Base-by-base conservation (phyloP, 441 rosid species). In the Flueggea neowawraea region DNA sequence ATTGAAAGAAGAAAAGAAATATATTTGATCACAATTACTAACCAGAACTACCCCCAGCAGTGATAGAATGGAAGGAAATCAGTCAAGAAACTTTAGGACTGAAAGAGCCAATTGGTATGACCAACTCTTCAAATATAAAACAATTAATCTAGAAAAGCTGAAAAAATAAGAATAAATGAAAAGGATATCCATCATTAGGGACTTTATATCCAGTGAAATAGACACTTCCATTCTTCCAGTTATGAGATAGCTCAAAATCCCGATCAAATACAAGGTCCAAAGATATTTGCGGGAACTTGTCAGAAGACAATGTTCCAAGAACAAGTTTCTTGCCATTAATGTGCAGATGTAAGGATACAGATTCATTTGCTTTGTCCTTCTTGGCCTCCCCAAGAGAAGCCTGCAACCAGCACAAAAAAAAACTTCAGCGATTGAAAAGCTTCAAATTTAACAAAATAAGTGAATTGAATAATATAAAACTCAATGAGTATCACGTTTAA, bases 241-340 rank as follows among this genome's bases (percentile, higher is more conserved):
- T 84, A 77, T 93, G 98, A 11, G 88, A 93, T 41, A 93, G 77
- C 79, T 82, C 86, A 75, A 86, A 88, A 52, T 67, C 62, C 55
- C 61, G 70, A 50, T 90, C 84, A 66, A 90, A 63, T 31, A 85
- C 84, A 78, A 90, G 70, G 73, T 90, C 94, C 6, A 85, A 75
- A 31, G 72, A 32, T 39, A 82, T 16, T 65, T 90, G 98, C 55
- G 97, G 97, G 58, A 78, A 60, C 63, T 84, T 88, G 13, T 76
- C 87, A 9, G 78, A 72, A 32, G 88, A 88, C 6, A 93, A 89
- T 11, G 80, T 84, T 66, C 94, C 97, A 61, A 93, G 56, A 44
- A 86, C 69, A 75, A 82, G 75, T 80, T 84, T 88, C 61, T 76
- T 67, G 32, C 66, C 81, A 5, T 54, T 84, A 72, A 71, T 50